Base-by-base conservation (phyloP, 2,329 filamentous ascomycete genomes). In the Nemania sp. region DNA sequence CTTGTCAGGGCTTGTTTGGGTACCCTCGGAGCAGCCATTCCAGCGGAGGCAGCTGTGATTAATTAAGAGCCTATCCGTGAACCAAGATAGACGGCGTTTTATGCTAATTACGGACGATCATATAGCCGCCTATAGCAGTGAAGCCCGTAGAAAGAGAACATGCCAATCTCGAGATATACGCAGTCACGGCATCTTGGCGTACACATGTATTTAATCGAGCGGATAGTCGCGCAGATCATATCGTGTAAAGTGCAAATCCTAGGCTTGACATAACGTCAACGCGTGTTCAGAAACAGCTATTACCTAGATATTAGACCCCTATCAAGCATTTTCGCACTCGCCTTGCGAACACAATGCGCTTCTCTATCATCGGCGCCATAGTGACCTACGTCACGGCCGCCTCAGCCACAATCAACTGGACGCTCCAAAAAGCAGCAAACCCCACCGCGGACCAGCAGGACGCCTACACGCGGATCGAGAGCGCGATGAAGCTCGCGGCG, bases 391-490 rank as follows among this genome's bases (percentile, higher is more conserved):
- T 76, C 60, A 77, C 77, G 29, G 67, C 74, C 15, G 77, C 78
- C 43, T 80, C 80, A 0, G 82, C 77, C 10, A 74, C 79, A 5
- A 73, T 85, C 32, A 81, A 73, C 49, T 85, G 78, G 79, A 73
- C 75, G 0, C 70, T 85, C 0, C 67, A 80, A 41, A 80, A 79
- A 56, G 74, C 75, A 0, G 32, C 76, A n/a, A 83, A 79, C 70
- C 83, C 83, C 0, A 78, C 80, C 0, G 58, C 76, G 0, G 83
- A 85, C 73, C 77, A 85, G 45, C 35, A 68, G 10, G 82, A 84
- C 35, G 83, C 83, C 41, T 85, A 85, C 72, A 47, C 69, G 1
- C 76, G 76, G n/a, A 85, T 85, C 73, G 80, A 82, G 43, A 63
- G 73, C 0, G 82, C 81, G 52, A 84, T 85, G 81, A 69, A 60